These are phyloP conservation scores for Dysphania ambrosioides DNA, from an alignment of 148 eudicot genomes.

Conservation along the genomic window DNA sequence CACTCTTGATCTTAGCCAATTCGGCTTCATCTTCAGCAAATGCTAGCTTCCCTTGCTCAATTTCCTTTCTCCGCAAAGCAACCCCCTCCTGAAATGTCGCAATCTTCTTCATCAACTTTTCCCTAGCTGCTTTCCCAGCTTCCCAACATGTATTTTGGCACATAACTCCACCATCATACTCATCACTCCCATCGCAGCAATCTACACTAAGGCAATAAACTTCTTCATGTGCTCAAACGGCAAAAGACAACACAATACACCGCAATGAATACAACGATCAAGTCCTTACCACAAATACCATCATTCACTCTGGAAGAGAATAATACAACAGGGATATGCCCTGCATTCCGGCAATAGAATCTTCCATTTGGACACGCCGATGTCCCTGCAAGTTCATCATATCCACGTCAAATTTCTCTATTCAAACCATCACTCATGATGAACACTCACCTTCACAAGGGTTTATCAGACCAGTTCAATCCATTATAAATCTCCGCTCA, in stretches of 20 bases:
- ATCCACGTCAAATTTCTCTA: conserved; percentile 13
- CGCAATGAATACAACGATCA: conserved; percentile 2
- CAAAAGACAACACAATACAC: conserved; percentile 9
- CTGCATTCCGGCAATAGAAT: conserved; percentile 79
- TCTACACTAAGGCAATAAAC: conserved; percentile 41
- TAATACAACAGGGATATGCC: conserved; percentile 64
- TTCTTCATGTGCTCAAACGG: conserved; percentile 21
- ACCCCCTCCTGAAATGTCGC: conserved; percentile 71
- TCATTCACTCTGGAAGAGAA: conserved; percentile 92
- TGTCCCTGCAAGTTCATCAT: conserved; percentile 63
- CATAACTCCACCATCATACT: conserved; percentile 72
- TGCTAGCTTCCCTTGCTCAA: conserved; percentile 73
- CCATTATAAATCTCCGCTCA: not conserved
- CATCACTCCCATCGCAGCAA: conserved; percentile 99
- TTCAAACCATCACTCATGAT: not conserved
- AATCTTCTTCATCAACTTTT: conserved; percentile 78
- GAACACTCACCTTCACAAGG: not conserved
- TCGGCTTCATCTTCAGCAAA: conserved; percentile 75
- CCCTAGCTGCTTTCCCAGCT: conserved; percentile 95
- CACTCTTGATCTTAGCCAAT: conserved; percentile 64
- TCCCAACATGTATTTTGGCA: conserved; percentile 98
- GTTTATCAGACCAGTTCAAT: not conserved
- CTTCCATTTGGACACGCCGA: conserved; percentile 93
- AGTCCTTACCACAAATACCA: conserved; percentile 85
- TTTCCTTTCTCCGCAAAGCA: conserved; percentile 58